Conservation (phyloP, 1,139 yeast species). For the Ashbya aceris region DNA sequence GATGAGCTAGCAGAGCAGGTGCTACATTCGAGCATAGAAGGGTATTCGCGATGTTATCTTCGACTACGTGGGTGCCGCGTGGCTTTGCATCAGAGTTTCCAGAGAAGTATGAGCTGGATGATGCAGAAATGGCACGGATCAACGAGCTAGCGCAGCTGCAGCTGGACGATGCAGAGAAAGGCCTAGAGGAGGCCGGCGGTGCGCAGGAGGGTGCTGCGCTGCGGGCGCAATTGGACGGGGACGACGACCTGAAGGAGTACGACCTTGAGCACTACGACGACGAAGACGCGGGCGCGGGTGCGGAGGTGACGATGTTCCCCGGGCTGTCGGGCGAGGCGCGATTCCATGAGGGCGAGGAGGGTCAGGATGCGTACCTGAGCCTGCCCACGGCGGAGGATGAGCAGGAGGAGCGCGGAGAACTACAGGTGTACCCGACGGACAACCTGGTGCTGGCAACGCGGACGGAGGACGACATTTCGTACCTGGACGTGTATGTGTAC, state of each 20-base stretch:
- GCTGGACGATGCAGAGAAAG: slow-evolving; percentile 63
- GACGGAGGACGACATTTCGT: slow-evolving; percentile 92
- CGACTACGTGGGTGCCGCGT: slow-evolving; percentile 92
- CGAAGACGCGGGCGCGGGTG: slow-evolving; percentile 33
- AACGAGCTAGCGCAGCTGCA: slow-evolving; percentile 77
- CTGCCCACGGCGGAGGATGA: slow-evolving; percentile 55
- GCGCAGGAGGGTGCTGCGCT: slow-evolving; percentile 24
- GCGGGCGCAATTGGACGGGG: slow-evolving; percentile 49
- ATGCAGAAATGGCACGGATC: slow-evolving; percentile 88
- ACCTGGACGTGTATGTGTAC: slow-evolving; percentile 85
- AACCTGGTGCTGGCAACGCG: slow-evolving; percentile 83
- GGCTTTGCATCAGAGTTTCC: slow-evolving; percentile 95
- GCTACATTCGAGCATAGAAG: no score
- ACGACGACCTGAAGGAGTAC: slow-evolving; percentile 81
- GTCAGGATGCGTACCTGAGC: slow-evolving; percentile 65
- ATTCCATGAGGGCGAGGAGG: slow-evolving; percentile 54
- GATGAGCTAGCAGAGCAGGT: no score
- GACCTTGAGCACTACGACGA: slow-evolving; percentile 79
- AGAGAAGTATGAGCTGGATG: slow-evolving; percentile 76
- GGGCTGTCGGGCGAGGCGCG: slow-evolving; percentile 51
- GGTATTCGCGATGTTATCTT: slow-evolving; percentile 58
- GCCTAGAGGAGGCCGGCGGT: slow-evolving; percentile 29
- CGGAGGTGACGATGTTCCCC: slow-evolving; percentile 59
- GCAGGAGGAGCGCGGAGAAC: slow-evolving; percentile 69
- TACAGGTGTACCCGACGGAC: slow-evolving; percentile 84